phyloP scores from a whole-genome alignment of 192 early-diverging fungal species.

The Podila clonocystis region DNA sequence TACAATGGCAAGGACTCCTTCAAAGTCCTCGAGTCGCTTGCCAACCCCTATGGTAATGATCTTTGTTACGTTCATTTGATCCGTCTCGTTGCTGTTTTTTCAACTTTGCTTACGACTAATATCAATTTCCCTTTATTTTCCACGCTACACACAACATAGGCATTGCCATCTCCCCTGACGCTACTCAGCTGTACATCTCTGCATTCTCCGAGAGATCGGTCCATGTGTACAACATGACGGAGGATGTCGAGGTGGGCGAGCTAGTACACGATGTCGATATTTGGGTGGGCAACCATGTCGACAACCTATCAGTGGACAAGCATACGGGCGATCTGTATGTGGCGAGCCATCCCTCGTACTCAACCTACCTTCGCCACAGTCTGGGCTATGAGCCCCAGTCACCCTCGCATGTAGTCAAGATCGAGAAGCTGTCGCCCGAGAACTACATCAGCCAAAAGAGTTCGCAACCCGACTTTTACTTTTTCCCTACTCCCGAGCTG shows the following conservation, averaged over 20 bases:
- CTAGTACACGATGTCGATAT: slow-evolving; percentile 36
- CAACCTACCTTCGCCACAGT: slow-evolving; percentile 38
- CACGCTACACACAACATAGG: slow-evolving; percentile 5
- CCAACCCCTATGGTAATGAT: slow-evolving; percentile 37
- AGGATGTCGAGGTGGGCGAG: slow-evolving; percentile 19
- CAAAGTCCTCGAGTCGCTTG: slow-evolving; percentile 29
- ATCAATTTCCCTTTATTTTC: neutral
- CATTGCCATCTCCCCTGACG: slow-evolving; percentile 37
- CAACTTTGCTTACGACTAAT: neutral
- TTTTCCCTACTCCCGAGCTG: slow-evolving; percentile 30
- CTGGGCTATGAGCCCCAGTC: slow-evolving; percentile 42
- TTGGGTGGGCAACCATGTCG: slow-evolving; percentile 43
- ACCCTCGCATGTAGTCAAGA: slow-evolving; percentile 46
- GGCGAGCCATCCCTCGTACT: slow-evolving; percentile 42
- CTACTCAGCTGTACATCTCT: slow-evolving; percentile 31
- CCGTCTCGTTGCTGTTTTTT: neutral
- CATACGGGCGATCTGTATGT: slow-evolving; percentile 47
- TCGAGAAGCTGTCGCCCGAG: slow-evolving; percentile 42
- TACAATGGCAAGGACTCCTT: slow-evolving; percentile 26
- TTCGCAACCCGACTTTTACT: slow-evolving; percentile 28
- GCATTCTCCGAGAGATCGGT: slow-evolving; percentile 32
- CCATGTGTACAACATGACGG: slow-evolving; percentile 38
- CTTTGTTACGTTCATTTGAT: neutral
- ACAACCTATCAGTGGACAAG: slow-evolving; percentile 41
- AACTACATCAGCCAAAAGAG: slow-evolving; percentile 37